These are phyloP conservation scores for Atractiella rhizophila DNA, from an alignment of 768 basidiomycete genomes.

Conservation along the genomic window DNA sequence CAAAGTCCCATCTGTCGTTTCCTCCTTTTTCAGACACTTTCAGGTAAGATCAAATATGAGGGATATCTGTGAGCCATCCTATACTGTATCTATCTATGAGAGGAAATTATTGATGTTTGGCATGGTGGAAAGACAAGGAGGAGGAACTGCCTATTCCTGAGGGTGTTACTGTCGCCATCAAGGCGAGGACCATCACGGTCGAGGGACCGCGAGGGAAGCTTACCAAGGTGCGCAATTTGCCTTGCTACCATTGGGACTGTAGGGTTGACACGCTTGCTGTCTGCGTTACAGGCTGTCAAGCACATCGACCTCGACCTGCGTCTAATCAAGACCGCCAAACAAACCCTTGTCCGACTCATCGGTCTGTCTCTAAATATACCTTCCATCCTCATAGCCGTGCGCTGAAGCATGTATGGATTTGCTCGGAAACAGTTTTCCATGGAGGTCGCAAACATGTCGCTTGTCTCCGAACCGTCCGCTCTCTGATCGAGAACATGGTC, in stretches of 20 bases:
- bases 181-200: conserved; percentile 74
- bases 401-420: conserved; percentile 64
- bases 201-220: conserved; percentile 78
- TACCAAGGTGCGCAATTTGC: conserved; percentile 30
- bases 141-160: conserved; percentile 78
- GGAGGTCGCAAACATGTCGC: conserved; percentile 95
- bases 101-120: too few relatives aligned
- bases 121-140: conserved; percentile 17
- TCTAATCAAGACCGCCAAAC: too few relatives aligned
- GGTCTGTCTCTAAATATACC: conserved; percentile 16
- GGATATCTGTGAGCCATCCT: too few relatives aligned
- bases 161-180: conserved; percentile 59
- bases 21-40: too few relatives aligned
- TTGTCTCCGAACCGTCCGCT: conserved; percentile 85
- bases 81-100: too few relatives aligned
- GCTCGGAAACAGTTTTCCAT: too few relatives aligned
- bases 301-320: conserved; percentile 25
- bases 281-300: conserved; percentile 31
- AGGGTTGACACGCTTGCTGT: neutral
- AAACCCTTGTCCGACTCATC: too few relatives aligned
- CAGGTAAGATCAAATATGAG: too few relatives aligned
- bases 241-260: too few relatives aligned
- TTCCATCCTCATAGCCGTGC: conserved; percentile 37
- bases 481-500: conserved; percentile 89
- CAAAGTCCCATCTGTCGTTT: too few relatives aligned